These are phyloP conservation scores for Asterionellopsis glacialis DNA, from an alignment of 108 stramenopile genomes.

Conservation along the genomic window DNA sequence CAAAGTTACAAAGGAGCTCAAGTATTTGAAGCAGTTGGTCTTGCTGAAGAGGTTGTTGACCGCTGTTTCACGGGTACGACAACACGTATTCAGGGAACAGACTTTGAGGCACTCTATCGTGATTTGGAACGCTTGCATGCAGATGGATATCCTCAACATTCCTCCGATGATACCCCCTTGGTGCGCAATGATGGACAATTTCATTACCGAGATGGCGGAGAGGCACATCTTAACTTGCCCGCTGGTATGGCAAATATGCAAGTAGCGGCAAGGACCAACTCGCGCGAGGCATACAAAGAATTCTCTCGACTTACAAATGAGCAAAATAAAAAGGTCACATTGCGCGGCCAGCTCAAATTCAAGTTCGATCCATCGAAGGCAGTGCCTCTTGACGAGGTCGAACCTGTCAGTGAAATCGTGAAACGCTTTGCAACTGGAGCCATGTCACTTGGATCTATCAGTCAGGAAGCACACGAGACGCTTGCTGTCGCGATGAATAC, in stretches of 20 bases:
- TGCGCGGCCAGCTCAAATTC: conserved; percentile 92
- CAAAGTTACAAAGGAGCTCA: conserved; percentile 97
- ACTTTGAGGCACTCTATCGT: conserved; percentile 92
- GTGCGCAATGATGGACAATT: conserved; percentile 94
- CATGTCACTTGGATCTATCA: conserved; percentile 94
- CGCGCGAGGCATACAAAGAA: conserved; percentile 92
- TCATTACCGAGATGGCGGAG: conserved; percentile 95
- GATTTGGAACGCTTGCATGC: conserved; percentile 90
- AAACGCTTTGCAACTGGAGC: conserved; percentile 95
- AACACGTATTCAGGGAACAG: conserved; percentile 93
- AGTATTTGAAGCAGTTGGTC: conserved; percentile 95
- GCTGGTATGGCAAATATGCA: conserved; percentile 90
- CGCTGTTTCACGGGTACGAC: conserved; percentile 95
- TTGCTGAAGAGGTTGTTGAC: conserved; percentile 93
- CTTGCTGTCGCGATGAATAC: conserved; percentile 91
- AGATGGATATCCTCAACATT: conserved; percentile 58
- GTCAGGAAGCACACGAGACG: conserved; percentile 92
- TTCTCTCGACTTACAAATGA: conserved; percentile 85
- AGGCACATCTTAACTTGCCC: conserved; percentile 96
- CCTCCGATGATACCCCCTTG: conserved; percentile 54
- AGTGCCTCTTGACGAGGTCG: conserved; percentile 88
- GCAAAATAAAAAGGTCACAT: conserved; percentile 86
- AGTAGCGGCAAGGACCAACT: conserved; percentile 88
- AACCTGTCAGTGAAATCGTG: conserved; percentile 85
- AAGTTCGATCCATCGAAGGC: conserved; percentile 81